Evolutionary conservation across 2,329 filamentous ascomycete species (phyloP), one percentile per base, ranked within the genome.

Genomic region (Colletotrichum chrysophilum): DNA sequence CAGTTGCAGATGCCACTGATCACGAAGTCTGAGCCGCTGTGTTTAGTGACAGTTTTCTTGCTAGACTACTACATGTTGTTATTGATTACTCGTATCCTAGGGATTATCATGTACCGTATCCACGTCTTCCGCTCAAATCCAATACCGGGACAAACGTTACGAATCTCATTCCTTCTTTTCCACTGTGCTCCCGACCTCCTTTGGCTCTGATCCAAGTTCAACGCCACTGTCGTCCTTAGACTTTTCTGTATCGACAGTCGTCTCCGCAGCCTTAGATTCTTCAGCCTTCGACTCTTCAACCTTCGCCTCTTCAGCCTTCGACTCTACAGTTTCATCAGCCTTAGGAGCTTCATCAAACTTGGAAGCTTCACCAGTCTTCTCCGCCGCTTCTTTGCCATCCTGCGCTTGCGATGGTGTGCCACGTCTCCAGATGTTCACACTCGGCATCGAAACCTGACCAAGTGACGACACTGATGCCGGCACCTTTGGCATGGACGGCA

Each of bases 401-500:
- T 26, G 62, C 12, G 56, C 28, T 58, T 70, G 76, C 32, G 26
- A 70, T 30, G 26, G 73, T 1, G 73, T 75, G 14, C 78, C 82
- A 62, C 80, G 83, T 6, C 80, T 76, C 64, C 83, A 85, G 0
- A 84, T 75, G 4, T 78, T 80, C n/a, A 83, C 78, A 10, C 78
- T 80, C 4, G 83, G 82, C 75, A 84, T 80, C 2, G 82, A 82
- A 1, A 84, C 79, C 55, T 80, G 78, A 13, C 81, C 80, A 1
- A 83, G 60, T 0, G 82, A 82, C 0, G 82, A 83, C 1, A 83
- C 80, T 0, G 82, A 79, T 3, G 75, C 68, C 0, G 79, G 77
- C 5, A 83, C 79, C 60, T 78, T 79, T 16, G 82, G 81, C 76
- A 83, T 81, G 1, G 60, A 75, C 2, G 84, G 84, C 65, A 86